Base-by-base conservation (phyloP, 176 grass and related monocot genomes). In the Triticum dicoccoides region DNA sequence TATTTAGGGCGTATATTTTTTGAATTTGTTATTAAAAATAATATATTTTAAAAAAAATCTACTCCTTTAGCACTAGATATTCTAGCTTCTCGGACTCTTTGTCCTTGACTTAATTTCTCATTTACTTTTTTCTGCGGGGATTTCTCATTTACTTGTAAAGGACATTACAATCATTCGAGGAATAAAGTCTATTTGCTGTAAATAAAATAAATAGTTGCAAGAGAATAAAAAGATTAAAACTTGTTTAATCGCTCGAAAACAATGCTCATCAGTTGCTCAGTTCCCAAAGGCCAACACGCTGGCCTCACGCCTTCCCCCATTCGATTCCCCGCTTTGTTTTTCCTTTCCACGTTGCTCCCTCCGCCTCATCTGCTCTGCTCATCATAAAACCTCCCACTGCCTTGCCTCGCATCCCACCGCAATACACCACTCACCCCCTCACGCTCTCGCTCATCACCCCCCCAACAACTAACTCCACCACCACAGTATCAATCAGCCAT, bases 301-400 rank as follows among this genome's bases (percentile, higher is more conserved):
- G 37, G 69, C 69, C 21, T 24, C 38, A 44, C 69, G 10, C 69
- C 69, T 73, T 24, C 38, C 10, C 38, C 38, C 71, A 20, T 63
- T 47, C 69, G 77, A 42, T 90, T 73, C 80, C 85, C 65, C 58
- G 69, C 37, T 58, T 62, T 34, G 45, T 83, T 83, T 87, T 35
- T 9, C 78, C 81, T 76, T 70, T 88, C 49, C 82, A 81, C 69
- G 68, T 76, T 21, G 67, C 34, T 63, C 13, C 73, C 23, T 18
- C 51, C 81, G 51, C 75, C 63, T 78, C 88, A 37, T 81, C 72
- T 5, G 12, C 27, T 44, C 72, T 18, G 21, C 79, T 45, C 86
- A 91, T 86, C 90, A 86, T 91, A 91, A 91, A 91, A 87, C 0
- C 77, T 54, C 82, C 86, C 86, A 25, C 82, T 41, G 24, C 84